These are phyloP conservation scores for Chlamydomonas sp. DNA, from an alignment of 139 green algal species.

Conservation along the genomic window DNA sequence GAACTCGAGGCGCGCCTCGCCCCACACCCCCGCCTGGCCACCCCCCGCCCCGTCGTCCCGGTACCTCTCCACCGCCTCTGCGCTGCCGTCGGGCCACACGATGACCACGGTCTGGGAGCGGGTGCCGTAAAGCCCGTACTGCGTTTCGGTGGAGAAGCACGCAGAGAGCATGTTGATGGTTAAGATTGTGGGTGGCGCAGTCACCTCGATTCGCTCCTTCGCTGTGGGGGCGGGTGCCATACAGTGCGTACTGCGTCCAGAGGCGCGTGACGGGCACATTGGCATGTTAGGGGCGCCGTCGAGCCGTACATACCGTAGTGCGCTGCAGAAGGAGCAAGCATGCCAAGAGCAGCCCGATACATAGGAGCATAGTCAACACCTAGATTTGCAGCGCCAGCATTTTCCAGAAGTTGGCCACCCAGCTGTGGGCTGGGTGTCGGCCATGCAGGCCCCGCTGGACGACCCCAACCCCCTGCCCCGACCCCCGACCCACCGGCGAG, in stretches of 20 bases:
- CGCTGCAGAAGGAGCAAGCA: too few relatives aligned
- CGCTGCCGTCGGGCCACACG: constrained; percentile 55
- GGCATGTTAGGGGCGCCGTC: too few relatives aligned
- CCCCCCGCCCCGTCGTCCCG: neutral
- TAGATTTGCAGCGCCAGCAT: too few relatives aligned
- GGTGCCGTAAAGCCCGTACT: constrained; percentile 65
- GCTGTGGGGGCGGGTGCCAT: too few relatives aligned
- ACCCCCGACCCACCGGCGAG: constrained; percentile 1
- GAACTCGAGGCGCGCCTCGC: neutral
- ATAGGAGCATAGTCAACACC: too few relatives aligned
- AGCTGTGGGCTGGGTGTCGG: neutral
- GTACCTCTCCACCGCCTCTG: constrained; percentile 57
- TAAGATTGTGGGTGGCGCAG: neutral
- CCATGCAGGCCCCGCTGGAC: too few relatives aligned
- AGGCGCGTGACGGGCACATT: too few relatives aligned
- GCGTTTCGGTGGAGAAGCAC: neutral
- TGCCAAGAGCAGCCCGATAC: too few relatives aligned
- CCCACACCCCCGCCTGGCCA: constrained; percentile 9
- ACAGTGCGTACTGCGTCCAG: too few relatives aligned
- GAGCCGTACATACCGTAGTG: too few relatives aligned
- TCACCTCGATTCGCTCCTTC: too few relatives aligned
- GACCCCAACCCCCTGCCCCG: neutral
- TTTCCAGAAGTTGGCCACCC: neutral
- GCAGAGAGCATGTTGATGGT: too few relatives aligned
- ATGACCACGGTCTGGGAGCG: constrained; percentile 67